phyloP scores from a whole-genome alignment of 2,329 filamentous ascomycete genomes.

The Ustulina deusta region DNA sequence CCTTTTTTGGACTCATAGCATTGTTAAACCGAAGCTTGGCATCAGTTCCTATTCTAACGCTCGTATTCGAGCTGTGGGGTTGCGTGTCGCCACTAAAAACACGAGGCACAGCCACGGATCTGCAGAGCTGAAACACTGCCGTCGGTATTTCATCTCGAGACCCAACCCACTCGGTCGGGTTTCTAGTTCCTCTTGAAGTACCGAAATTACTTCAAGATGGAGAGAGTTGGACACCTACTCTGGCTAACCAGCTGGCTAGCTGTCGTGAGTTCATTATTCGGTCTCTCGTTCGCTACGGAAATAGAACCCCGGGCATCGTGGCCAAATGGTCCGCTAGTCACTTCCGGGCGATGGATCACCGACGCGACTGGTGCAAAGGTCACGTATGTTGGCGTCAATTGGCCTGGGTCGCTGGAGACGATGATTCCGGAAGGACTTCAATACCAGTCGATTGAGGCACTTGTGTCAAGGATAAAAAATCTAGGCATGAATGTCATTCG shows the following conservation, averaged over 20 bases:
- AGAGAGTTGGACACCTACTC: neutral
- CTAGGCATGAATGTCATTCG: conserved; percentile 74
- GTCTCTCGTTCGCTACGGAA: conserved; percentile 17
- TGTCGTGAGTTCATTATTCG: conserved; percentile 10
- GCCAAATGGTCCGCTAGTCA: conserved; percentile 59
- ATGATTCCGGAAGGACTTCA: conserved; percentile 75
- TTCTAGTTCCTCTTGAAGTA: neutral
- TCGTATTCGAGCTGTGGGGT: conserved; percentile 29
- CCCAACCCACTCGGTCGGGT: conserved; percentile 17
- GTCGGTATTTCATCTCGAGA: conserved; percentile 24
- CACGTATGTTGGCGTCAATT: conserved; percentile 69
- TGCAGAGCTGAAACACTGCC: conserved; percentile 33
- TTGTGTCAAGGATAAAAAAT: conserved; percentile 67
- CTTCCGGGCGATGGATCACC: conserved; percentile 58
- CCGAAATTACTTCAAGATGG: conserved; percentile 16
- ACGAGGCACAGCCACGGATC: conserved; percentile 30
- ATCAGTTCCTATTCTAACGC: neutral
- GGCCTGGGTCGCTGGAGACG: conserved; percentile 69
- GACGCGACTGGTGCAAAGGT: conserved; percentile 59
- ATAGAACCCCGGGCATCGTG: conserved; percentile 44
- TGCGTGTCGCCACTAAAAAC: conserved; percentile 27
- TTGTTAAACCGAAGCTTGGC: no score
- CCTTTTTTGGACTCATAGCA: neutral
- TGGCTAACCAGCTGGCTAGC: conserved; percentile 31
- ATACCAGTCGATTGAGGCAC: conserved; percentile 67